Percentiles rank a stretch among this genome's conserved stretches.
phyloP scores from a whole-genome alignment of 2,329 filamentous ascomycete species.

The Alternaria metachromatica region DNA sequence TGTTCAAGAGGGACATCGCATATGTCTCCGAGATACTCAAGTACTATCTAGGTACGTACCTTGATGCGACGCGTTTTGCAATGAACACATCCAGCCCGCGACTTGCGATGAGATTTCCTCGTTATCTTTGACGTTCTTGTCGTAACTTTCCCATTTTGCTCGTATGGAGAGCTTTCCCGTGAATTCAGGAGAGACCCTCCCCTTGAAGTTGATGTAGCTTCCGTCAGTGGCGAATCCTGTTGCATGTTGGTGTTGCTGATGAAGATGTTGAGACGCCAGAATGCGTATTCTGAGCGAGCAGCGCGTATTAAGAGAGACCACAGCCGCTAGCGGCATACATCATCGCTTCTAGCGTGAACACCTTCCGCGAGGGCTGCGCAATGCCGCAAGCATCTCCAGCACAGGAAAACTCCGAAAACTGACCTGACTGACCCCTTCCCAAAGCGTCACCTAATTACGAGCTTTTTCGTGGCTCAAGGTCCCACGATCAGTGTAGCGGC shows the following conservation, averaged over 20 bases:
- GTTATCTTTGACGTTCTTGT: slow-evolving; percentile 21
- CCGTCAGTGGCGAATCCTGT: slow-evolving; percentile 24
- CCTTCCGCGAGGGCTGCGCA: not conserved
- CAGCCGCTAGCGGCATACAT: not conserved
- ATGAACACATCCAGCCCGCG: slow-evolving; percentile 35
- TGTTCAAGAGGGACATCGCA: not conserved
- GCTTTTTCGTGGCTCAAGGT: not conserved
- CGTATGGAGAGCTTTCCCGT: not conserved
- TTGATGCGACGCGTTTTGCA: slow-evolving; percentile 39
- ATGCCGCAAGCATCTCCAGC: slow-evolving; percentile 1
- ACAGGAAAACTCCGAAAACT: not conserved
- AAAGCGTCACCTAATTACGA: not conserved
- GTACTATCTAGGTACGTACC: slow-evolving; percentile 14
- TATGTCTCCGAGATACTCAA: not conserved
- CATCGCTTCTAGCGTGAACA: not conserved
- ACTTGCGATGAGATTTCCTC: slow-evolving; percentile 35
- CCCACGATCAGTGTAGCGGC: not conserved
- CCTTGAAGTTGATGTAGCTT: not conserved
- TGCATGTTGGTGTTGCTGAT: slow-evolving; percentile 14
- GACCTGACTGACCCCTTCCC: not conserved
- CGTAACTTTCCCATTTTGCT: not conserved
- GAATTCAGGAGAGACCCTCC: not conserved
- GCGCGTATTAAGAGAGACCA: not conserved
- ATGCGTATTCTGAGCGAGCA: slow-evolving; percentile 1
- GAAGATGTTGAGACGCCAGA: not conserved